phyloP scores from a whole-genome alignment of 176 grass and related monocot species.

The Stipa capillata region DNA sequence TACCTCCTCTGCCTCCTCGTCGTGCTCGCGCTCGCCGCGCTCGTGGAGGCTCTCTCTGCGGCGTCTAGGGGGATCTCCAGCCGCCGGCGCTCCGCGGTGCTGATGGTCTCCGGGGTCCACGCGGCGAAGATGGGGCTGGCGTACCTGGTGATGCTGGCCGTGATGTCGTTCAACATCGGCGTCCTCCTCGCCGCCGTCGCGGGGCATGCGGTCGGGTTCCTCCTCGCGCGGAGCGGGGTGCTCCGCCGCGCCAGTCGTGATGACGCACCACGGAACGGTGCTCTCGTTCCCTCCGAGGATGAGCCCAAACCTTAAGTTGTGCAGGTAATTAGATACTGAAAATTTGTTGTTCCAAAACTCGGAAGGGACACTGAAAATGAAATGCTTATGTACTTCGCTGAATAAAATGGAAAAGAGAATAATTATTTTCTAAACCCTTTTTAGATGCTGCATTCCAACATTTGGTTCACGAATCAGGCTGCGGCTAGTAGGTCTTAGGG shows the following conservation, averaged over 20 bases:
- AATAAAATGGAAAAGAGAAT: no score
- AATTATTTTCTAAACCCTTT: no score
- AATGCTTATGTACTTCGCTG: no score
- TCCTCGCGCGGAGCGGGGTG: conserved; percentile 19
- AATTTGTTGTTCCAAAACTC: background rate
- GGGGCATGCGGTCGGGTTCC: conserved; percentile 40
- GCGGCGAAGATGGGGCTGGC: conserved; percentile 31
- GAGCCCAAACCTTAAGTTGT: conserved; percentile 5
- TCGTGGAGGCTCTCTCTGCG: conserved; percentile 33
- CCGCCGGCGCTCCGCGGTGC: background rate
- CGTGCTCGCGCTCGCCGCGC: conserved; percentile 28
- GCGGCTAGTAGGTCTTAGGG: no score
- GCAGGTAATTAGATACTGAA: background rate
- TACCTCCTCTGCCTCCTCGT: conserved; percentile 51
- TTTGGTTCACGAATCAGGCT: no score
- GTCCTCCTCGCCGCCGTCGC: conserved; percentile 45
- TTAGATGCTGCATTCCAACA: no score
- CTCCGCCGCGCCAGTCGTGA: background rate
- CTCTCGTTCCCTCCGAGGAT: background rate
- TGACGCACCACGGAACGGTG: background rate
- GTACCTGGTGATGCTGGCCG: conserved; percentile 65
- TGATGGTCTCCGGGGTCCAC: conserved; percentile 22
- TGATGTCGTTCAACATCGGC: conserved; percentile 67
- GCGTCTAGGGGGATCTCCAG: background rate
- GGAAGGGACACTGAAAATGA: background rate